These are phyloP conservation scores for Olyra latifolia DNA, from an alignment of 176 grass and related monocot species.

Conservation along the genomic window DNA sequence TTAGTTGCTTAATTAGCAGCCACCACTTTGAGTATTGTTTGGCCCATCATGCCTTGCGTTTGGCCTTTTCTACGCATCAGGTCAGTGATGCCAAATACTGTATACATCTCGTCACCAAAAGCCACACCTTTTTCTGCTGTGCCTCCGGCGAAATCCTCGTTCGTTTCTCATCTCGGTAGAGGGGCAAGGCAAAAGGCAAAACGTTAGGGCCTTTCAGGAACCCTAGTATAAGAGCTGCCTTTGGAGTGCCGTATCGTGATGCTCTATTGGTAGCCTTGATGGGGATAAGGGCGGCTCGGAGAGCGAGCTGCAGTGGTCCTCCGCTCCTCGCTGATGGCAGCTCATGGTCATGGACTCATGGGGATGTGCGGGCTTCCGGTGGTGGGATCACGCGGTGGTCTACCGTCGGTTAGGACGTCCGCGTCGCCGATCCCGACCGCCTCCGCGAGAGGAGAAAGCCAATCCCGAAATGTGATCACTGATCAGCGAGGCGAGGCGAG, in stretches of 20 bases:
- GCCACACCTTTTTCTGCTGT: not conserved
- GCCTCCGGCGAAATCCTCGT: not conserved
- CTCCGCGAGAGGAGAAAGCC: not conserved
- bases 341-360: not conserved
- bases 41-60: not conserved
- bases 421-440: constrained; percentile 27
- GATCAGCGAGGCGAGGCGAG: not conserved
- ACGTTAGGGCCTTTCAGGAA: constrained; percentile 25
- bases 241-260: constrained; percentile 32
- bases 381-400: not conserved
- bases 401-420: constrained; percentile 45
- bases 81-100: not conserved
- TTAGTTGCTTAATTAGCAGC: not conserved
- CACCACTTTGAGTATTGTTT: not conserved
- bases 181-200: not conserved
- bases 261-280: not conserved
- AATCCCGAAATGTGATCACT: constrained; percentile 2
- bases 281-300: not conserved
- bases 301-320: constrained; percentile 20
- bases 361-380: constrained; percentile 26
- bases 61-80: constrained; percentile 11
- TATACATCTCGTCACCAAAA: constrained; percentile 11
- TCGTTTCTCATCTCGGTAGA: constrained; percentile 8
- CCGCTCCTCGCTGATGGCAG: constrained; percentile 2
- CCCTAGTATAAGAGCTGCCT: not conserved